Evolutionary conservation across 768 basidiomycete species (phyloP).

Genomic region (Russula abietina): DNA sequence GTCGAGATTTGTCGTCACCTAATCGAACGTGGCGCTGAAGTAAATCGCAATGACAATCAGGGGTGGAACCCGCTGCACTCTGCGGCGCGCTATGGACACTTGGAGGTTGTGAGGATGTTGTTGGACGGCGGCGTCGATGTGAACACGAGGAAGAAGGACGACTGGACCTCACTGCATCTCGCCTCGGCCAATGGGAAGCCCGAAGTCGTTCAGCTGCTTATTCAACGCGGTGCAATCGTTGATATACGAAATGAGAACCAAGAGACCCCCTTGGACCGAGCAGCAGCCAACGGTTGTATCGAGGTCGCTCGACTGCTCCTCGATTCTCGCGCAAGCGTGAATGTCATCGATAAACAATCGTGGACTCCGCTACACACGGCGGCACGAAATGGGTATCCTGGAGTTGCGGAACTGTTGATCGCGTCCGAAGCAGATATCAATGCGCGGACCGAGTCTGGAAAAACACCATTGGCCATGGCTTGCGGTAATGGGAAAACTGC

Average conservation of each 20-base stretch:
- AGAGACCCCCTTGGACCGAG: slow-evolving; percentile 7
- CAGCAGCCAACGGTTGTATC: background rate
- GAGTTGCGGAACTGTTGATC: background rate
- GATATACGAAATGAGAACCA: background rate
- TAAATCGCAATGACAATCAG: background rate
- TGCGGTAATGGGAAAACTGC: background rate
- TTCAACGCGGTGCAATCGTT: background rate
- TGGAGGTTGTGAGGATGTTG: background rate
- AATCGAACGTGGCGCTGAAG: background rate
- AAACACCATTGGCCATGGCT: background rate
- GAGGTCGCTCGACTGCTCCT: background rate
- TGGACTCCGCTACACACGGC: background rate
- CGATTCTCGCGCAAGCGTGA: background rate
- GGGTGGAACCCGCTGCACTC: background rate
- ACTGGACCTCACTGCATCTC: slow-evolving; percentile 8
- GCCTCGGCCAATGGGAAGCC: background rate
- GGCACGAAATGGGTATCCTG: background rate
- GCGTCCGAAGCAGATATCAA: background rate
- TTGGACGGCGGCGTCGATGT: background rate
- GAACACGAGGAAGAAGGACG: background rate
- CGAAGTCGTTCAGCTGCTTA: background rate
- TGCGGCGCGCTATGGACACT: background rate
- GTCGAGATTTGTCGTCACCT: background rate
- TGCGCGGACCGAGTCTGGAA: background rate
- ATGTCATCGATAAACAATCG: background rate